Evolutionary conservation across 805 yeast genomes (phyloP).

Genomic region (Lachancea mirantina): DNA sequence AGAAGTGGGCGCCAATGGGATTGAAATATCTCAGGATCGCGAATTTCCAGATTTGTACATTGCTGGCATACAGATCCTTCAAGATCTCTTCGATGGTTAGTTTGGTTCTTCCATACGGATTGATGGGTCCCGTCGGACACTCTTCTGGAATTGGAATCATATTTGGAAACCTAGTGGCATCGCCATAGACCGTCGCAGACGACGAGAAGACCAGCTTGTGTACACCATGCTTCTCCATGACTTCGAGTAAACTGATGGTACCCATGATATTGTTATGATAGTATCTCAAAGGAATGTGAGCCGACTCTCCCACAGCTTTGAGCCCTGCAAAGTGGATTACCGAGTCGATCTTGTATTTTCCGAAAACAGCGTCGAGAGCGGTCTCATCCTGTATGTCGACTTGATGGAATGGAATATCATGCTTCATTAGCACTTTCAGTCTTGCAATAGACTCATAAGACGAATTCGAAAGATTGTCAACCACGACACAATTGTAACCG

Average conservation of each 20-base stretch:
- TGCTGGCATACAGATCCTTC: slow-evolving; percentile 45
- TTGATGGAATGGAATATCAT: slow-evolving; percentile 46
- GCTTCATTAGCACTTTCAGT: slow-evolving; percentile 44
- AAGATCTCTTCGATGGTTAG: slow-evolving; percentile 55
- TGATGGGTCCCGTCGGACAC: slow-evolving; percentile 67
- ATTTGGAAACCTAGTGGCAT: slow-evolving; percentile 61
- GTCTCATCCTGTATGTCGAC: slow-evolving; percentile 52
- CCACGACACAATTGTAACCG: slow-evolving; percentile 64
- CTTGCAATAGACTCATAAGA: slow-evolving; percentile 59
- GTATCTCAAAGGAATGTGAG: slow-evolving; percentile 57
- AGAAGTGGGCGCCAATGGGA: slow-evolving; percentile 82
- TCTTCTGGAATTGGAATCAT: slow-evolving; percentile 76
- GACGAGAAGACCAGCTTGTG: slow-evolving; percentile 62
- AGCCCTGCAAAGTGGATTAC: slow-evolving; percentile 78
- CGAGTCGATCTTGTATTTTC: slow-evolving; percentile 41
- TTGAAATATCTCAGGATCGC: slow-evolving; percentile 74
- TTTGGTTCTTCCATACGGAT: slow-evolving; percentile 75
- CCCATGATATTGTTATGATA: slow-evolving; percentile 65
- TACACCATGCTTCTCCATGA: slow-evolving; percentile 42
- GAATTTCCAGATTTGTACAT: slow-evolving; percentile 36
- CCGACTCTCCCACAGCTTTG: slow-evolving; percentile 77
- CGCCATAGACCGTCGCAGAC: slow-evolving; percentile 81
- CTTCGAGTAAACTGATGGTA: slow-evolving; percentile 49
- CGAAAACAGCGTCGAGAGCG: slow-evolving; percentile 42
- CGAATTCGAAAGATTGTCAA: slow-evolving; percentile 64